Evolutionary conservation across 2,329 filamentous ascomycete genomes (phyloP), one percentile per base, ranked within the genome.

Genomic region (Colletotrichum musicola): DNA sequence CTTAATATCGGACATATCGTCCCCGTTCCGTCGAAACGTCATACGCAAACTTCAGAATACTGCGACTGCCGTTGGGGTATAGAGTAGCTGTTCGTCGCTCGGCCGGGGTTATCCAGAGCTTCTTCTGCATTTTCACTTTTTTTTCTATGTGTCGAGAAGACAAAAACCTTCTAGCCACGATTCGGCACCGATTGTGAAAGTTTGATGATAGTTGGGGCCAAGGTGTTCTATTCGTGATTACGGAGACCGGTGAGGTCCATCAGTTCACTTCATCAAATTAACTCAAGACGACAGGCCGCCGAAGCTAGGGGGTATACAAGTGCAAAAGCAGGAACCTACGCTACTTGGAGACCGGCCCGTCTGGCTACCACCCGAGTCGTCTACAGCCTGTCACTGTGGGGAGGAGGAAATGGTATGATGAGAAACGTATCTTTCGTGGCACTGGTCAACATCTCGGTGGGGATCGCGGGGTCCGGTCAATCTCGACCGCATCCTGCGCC

Each of bases 401-500:
- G 44, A 50, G 20, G n/a, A 62, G 35, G 38, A 25, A 27, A 63
- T 56, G 20, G 42, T 51, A 62, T 62, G 58, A 57, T 62, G 50
- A 67, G 35, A n/a, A 62, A 35, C 64, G 51, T 25, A 50, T 57
- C 50, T 57, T n/a, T 57, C 58, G 46, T 49, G 13, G 18, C 22
- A 57, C 64, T 53, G 58, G 50, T 62, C 51, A 18, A 51, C 50
- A 44, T 35, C 50, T 56, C 25, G 42, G 58, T 67, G 58, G 60
- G 47, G 65, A 64, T 58, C 60, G 60, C 64, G 65, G 65, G 46
- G 61, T 64, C 55, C 59, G 54, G n/a, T 63, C 51, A 46, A 54
- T 59, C 49, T 58, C 38, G 49, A 58, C 65, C 60, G 27, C 27
- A 49, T 49, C 30, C 63, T 62, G 44, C 63, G 58, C 58, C 63